Evolutionary conservation across 2,329 filamentous ascomycete species (phyloP), one percentile per base, ranked within the genome.

Genomic region (Aspergillus niger): DNA sequence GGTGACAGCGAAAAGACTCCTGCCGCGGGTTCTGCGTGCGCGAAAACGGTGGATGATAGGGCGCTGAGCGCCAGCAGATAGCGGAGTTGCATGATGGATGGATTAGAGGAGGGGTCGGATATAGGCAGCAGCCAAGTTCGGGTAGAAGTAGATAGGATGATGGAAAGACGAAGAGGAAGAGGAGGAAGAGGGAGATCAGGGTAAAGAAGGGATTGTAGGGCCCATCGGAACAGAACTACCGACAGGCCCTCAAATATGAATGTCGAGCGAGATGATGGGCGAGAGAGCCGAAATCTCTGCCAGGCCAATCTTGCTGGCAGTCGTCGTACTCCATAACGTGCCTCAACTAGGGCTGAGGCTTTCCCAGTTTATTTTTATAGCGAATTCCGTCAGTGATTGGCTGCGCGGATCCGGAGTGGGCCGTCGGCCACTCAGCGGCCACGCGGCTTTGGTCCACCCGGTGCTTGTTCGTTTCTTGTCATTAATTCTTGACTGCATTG

Each of bases 341-440:
- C 39, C 39, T 44, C 39, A 36, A 55, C 53, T 55, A 55, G 53
- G 53, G 53, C 53, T 55, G 53, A 55, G 53, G 53, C 53, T 55
- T 44, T 20, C 39, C 26, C 26, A 43, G 44, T 17, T 55, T 55
- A 55, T 55, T 55, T 47, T 55, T 43, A 44, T 47, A 44, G 26
- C 41, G n/a, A 15, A 13, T 17, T 17, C 8, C 17, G 10, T 17
- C 13, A 26, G 39, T 47, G 53, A 44, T 55, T 55, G 53, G 53
- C 20, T 20, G 13, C 53, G 53, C 28, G 26, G 43, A n/a, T 30
- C 10, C 24, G 39, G 26, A 47, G 39, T 55, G 53, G 53, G 28
- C n/a, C 53, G 28, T 17, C 39, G 53, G 39, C 39, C 53, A 44
- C 53, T 47, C 53, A 55, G 26, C 53, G 53, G 53, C 53, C 53